Evolutionary conservation across 768 basidiomycete species (phyloP), one percentile per base, ranked within the genome.

Genomic region (Candolleomyces aberdarensis): DNA sequence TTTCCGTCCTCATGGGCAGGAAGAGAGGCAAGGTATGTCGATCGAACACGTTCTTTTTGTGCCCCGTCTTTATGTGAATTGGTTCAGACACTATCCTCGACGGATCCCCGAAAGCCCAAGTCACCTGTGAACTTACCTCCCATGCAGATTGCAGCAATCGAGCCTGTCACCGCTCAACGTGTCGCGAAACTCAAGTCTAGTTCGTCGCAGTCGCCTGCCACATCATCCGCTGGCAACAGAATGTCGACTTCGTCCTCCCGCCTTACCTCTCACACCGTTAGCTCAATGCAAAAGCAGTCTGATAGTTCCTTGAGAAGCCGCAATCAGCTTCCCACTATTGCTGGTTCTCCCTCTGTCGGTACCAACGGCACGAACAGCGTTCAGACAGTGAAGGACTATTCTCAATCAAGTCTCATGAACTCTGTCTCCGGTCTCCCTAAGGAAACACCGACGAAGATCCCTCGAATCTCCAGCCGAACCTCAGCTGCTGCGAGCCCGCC

Each of bases 361-460:
- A 85, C 84, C 32, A 80, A 78, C 14, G 82, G 80, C 47, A 76
- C 77, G 14, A 80, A 79, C 56, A 75, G 73, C 58, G 74, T 76
- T 50, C 80, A 80, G 63, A 78, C 72, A 31, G 67, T 76, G 36
- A 86, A 84, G 68, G 87, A 88, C 36, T 67, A 53, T 59, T 80
- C 75, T 9, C 83, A 83, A 10, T 79, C 80, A n/a, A 78, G 82
- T 11, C 70, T 83, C 44, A 69, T 78, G 59, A 88, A 87, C 64
- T 77, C 84, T 15, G 67, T 78, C 3, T 77, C 81, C 31, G 75
- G 78, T 10, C 73, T 87, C 59, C 71, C 83, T 5, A 94, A 94
- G 74, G 92, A 93, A 69, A 94, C 94, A 0, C 93, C 93, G 3
- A 96, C 93, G 19, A 95, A 94, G 77, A 96, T 95, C 67, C 93